A percentile compares a stretch with the other conserved stretches of the same genome.
phyloP scores from a whole-genome alignment of 768 basidiomycete species.

The Boletales sp. region DNA sequence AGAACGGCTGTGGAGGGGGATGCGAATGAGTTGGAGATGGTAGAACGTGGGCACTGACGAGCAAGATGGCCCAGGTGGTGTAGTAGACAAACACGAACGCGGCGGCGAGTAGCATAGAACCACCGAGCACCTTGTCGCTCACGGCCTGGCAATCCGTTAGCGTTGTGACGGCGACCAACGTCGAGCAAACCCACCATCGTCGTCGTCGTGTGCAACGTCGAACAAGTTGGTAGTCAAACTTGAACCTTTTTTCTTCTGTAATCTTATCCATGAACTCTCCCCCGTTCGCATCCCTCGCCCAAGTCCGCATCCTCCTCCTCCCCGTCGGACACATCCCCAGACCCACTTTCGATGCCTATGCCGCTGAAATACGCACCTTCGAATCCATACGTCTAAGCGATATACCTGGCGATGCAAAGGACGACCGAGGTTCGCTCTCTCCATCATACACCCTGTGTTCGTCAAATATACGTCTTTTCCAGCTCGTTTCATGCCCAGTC shows the following conservation, averaged over 20 bases:
- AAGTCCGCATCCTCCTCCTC: slow-evolving; percentile 79
- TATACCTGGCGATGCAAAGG: slow-evolving; percentile 75
- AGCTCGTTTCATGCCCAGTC: slow-evolving; percentile 83
- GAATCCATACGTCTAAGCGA: slow-evolving; percentile 75
- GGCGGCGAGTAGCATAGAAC: slow-evolving; percentile 75
- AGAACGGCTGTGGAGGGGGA: slow-evolving; percentile 62
- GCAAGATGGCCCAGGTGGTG: slow-evolving; percentile 85
- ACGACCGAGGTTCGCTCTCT: slow-evolving; percentile 62
- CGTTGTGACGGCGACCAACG: neutral
- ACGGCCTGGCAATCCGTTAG: slow-evolving; percentile 47
- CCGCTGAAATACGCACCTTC: slow-evolving; percentile 68
- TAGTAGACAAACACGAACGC: slow-evolving; percentile 83
- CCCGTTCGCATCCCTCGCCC: slow-evolving; percentile 80
- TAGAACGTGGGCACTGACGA: slow-evolving; percentile 47
- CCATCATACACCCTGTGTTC: neutral
- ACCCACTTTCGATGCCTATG: slow-evolving; percentile 70
- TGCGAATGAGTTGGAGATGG: slow-evolving; percentile 1
- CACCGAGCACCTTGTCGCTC: slow-evolving; percentile 80
- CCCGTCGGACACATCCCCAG: slow-evolving; percentile 78
- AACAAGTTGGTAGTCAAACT: slow-evolving; percentile 12
- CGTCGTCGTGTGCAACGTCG: too few species aligned
- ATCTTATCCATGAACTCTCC: slow-evolving; percentile 55
- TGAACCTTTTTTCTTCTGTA: neutral
- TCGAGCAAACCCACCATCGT: slow-evolving; percentile 24
- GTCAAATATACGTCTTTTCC: slow-evolving; percentile 6